Base-by-base conservation (phyloP, 331 rosid genomes). In the Erythrophleum ivorense region DNA sequence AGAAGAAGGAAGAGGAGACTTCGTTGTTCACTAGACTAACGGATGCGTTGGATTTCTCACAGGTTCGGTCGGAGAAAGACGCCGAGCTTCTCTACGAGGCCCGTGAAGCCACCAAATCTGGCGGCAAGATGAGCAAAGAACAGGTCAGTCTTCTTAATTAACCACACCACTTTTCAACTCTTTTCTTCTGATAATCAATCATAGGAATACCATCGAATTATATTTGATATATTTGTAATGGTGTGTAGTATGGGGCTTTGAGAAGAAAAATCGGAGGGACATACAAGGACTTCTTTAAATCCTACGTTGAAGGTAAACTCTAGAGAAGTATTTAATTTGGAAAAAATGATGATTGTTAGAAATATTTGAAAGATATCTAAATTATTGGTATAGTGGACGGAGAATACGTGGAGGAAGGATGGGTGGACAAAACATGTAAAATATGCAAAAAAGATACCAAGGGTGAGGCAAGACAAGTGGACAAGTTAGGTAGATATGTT, bases 181-280 rank as follows among this genome's bases (percentile, higher is more conserved):
- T 69, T 16, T 18, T 7, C 5, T 5, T 33, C 62, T 31, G 12
- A 11, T 49, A 12, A 24, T 13, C 50, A 6, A 40, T 40, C 6
- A n/a, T n/a, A n/a, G n/a, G n/a, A n/a, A n/a, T n/a, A n/a, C n/a
- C n/a, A n/a, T n/a, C n/a, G n/a, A n/a, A n/a, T 70, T 41, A 34
- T 57, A 9, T 76, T 11, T 78, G 43, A 59, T 21, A 41, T 66
- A 46, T 36, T 33, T 7, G 21, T 49, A 16, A 57, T 12, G 75
- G 64, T 19, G 19, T 80, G 83, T 76, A 92, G 97, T 92, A 92
- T 76, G 95, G 94, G 55, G 97, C 96, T 84, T 91, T 94, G 9
- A 82, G 97, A 86, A 94, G 97, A 87, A 94, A 94, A 80, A 92
- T 92, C 77, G 98, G 98, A 72, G 98, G 97, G 2, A 92, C 98